phyloP scores from a whole-genome alignment of 352 stramenopile species.

The Peronospora belbahrii region DNA sequence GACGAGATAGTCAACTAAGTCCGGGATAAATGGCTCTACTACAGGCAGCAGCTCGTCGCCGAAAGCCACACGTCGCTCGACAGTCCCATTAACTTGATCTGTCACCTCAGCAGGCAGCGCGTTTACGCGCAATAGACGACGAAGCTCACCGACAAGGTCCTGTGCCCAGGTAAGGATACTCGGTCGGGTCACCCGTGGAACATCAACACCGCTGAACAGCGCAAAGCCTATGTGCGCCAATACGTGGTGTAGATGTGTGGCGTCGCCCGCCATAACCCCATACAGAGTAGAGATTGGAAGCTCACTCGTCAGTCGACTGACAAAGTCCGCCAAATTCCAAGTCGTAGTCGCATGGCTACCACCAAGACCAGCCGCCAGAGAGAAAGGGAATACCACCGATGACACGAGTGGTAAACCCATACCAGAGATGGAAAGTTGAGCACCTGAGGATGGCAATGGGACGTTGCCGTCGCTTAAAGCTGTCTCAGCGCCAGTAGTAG shows the following conservation, averaged over 20 bases:
- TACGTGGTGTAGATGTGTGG: conserved; percentile 43
- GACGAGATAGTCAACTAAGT: conserved; percentile 50
- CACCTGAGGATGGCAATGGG: conserved; percentile 3
- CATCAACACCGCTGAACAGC: conserved; percentile 50
- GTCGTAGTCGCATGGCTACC: conserved; percentile 32
- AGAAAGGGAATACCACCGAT: conserved; percentile 54
- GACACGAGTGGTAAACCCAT: conserved; percentile 33
- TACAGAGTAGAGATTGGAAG: conserved; percentile 46
- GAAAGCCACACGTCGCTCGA: conserved; percentile 22
- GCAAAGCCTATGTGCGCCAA: conserved; percentile 49
- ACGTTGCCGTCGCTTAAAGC: neutral
- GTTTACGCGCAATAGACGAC: conserved; percentile 30
- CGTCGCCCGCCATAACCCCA: conserved; percentile 39
- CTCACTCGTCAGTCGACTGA: conserved; percentile 37
- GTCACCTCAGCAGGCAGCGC: conserved; percentile 31
- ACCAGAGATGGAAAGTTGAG: conserved; percentile 28
- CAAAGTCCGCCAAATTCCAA: conserved; percentile 57
- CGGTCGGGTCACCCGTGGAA: conserved; percentile 49
- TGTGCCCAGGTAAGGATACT: conserved; percentile 50
- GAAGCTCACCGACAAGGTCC: conserved; percentile 39
- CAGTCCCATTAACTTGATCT: conserved; percentile 21
- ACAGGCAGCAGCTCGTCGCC: conserved; percentile 38
- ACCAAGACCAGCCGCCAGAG: conserved; percentile 30
- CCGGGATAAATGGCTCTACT: conserved; percentile 49
- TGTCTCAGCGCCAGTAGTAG: neutral